Evolutionary conservation across 2,329 filamentous ascomycete genomes (phyloP).

Genomic region (Aspergillus tubingensis): DNA sequence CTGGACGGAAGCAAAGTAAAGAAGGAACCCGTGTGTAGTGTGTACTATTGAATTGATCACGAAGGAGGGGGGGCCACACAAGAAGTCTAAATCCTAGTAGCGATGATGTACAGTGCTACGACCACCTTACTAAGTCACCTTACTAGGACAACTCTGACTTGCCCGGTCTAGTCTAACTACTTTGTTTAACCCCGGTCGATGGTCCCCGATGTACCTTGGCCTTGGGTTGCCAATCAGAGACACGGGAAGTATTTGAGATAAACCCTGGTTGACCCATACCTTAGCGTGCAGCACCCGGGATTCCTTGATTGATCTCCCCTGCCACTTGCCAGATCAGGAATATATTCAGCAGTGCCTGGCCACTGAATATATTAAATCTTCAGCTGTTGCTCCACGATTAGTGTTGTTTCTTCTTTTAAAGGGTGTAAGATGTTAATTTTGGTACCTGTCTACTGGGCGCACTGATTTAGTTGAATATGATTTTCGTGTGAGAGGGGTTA

Average conservation of each 20-base stretch:
- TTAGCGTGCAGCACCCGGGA: conserved; percentile 23
- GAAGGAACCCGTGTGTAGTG: conserved; percentile 3
- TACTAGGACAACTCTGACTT: too few relatives aligned
- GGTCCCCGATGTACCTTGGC: conserved; percentile 19
- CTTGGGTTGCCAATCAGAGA: conserved; percentile 29
- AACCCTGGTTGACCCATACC: conserved; percentile 26
- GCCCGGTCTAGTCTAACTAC: conserved; percentile 20
- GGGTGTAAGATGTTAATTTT: neutral
- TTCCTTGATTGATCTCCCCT: conserved; percentile 23
- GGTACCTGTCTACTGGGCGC: neutral
- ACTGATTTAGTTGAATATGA: too few relatives aligned
- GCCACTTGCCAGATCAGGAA: conserved; percentile 21
- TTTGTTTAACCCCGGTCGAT: conserved; percentile 13
- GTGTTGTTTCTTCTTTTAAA: too few relatives aligned
- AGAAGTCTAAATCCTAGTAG: conserved; percentile 21
- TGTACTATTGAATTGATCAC: conserved; percentile 1
- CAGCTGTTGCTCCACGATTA: neutral
- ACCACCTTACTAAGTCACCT: conserved; percentile 1
- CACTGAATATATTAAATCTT: neutral
- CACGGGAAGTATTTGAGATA: conserved; percentile 39
- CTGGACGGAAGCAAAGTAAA: conserved; percentile 4
- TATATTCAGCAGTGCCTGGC: conserved; percentile 2
- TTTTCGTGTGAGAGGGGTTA: too few relatives aligned
- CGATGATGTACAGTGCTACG: conserved; percentile 24
- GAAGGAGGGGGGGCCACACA: conserved; percentile 1